Conservation (phyloP, 2,329 filamentous ascomycete species). For the Corynespora cassiicola region DNA sequence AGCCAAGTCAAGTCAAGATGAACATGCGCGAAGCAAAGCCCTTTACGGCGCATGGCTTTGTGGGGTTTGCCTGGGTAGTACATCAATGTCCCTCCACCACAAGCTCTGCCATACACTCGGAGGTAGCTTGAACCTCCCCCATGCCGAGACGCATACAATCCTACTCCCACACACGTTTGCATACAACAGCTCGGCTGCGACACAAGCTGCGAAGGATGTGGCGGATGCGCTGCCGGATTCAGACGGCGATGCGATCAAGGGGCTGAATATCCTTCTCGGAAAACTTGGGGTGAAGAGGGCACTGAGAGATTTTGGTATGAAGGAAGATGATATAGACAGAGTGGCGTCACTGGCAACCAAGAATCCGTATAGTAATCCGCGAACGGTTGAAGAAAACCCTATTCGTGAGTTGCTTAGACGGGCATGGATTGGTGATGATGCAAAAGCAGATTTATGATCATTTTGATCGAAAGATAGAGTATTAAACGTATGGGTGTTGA, state of each 20-base stretch:
- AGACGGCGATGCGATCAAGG: conserved; percentile 64
- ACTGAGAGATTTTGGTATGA: conserved; percentile 64
- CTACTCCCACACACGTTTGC: conserved; percentile 68
- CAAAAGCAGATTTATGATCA: conserved; percentile 56
- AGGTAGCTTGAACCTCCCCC: conserved; percentile 68
- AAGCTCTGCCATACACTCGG: conserved; percentile 72
- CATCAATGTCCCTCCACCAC: conserved; percentile 70
- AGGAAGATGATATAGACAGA: conserved; percentile 66
- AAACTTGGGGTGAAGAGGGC: conserved; percentile 61
- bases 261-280: conserved; percentile 62
- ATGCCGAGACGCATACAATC: conserved; percentile 70
- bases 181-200: conserved; percentile 65
- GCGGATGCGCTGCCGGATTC: conserved; percentile 62
- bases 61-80: conserved; percentile 64
- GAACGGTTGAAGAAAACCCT: conserved; percentile 57
- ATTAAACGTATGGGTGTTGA: too few species aligned
- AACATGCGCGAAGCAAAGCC: conserved; percentile 58
- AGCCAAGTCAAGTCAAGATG: too few species aligned
- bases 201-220: conserved; percentile 59
- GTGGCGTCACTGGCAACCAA: conserved; percentile 64
- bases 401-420: conserved; percentile 65
- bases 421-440: conserved; percentile 67
- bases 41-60: conserved; percentile 72
- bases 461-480: too few species aligned
- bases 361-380: conserved; percentile 67